These are phyloP conservation scores for Asterella californica DNA, from an alignment of 225 moss, liverwort and hornwort species.

Conservation along the genomic window DNA sequence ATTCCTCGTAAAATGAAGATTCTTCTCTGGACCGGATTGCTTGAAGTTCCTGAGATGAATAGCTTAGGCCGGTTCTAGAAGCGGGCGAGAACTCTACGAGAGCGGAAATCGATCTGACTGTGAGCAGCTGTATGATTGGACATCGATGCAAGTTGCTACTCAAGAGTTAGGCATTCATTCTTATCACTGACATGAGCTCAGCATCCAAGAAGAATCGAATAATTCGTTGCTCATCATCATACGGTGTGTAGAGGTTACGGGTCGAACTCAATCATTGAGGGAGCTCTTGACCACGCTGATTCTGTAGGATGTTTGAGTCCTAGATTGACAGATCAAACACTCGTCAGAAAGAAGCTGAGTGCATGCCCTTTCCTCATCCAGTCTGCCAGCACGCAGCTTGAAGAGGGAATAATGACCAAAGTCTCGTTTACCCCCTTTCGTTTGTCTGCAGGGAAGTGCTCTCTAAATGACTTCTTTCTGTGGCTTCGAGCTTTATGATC, in stretches of 20 bases:
- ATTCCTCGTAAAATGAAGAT: neutral
- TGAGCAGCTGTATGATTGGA: neutral
- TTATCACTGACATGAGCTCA: neutral
- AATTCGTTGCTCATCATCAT: neutral
- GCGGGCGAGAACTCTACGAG: neutral
- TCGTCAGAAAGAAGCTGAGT: neutral
- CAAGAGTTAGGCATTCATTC: neutral
- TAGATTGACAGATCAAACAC: neutral
- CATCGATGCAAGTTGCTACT: neutral
- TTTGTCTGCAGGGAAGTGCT: neutral
- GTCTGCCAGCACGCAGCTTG: neutral
- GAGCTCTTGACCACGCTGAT: neutral
- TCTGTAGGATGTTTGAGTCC: neutral
- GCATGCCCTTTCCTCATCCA: neutral
- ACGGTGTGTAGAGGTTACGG: neutral
- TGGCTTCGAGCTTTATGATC: neutral
- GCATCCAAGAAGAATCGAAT: neutral
- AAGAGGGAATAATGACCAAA: neutral
- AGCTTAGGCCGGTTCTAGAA: neutral
- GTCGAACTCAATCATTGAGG: neutral
- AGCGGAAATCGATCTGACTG: neutral
- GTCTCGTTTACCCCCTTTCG: neutral
- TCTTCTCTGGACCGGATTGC: neutral
- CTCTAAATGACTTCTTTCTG: neutral
- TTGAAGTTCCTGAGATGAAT: neutral